Evolutionary conservation across 2,329 filamentous ascomycete genomes (phyloP).

Genomic region (Alternaria triticimaculans): DNA sequence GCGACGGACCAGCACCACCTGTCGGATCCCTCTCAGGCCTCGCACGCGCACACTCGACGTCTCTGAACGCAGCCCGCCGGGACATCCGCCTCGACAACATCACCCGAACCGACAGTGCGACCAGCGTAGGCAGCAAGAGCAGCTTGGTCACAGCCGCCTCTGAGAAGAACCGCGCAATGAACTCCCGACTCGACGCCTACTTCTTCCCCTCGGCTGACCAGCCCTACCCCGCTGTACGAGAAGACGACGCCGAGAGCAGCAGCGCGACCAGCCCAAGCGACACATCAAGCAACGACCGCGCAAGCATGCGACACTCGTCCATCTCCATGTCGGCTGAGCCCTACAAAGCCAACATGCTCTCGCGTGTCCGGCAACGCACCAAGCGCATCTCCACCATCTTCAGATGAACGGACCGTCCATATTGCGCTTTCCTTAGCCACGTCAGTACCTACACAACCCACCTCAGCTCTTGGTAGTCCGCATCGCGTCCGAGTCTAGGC

Average conservation of each 20-base stretch:
- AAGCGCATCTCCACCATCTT: conserved; percentile 48
- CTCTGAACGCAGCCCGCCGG: conserved; percentile 44
- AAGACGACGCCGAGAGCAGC: conserved; percentile 40
- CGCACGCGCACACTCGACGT: conserved; percentile 49
- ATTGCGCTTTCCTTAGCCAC: conserved; percentile 8
- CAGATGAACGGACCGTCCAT: conserved; percentile 31
- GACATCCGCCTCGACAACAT: conserved; percentile 48
- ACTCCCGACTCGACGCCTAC: conserved; percentile 49
- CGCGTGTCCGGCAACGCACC: conserved; percentile 44
- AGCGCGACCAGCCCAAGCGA: conserved; percentile 41
- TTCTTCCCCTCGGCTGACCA: conserved; percentile 38
- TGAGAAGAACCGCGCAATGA: conserved; percentile 51
- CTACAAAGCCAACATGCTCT: conserved; percentile 42
- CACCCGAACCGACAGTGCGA: conserved; percentile 45
- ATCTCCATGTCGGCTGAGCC: conserved; percentile 37
- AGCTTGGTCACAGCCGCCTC: conserved; percentile 44
- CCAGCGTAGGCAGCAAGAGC: conserved; percentile 43
- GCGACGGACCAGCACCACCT: conserved; percentile 47
- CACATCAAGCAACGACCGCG: conserved; percentile 43
- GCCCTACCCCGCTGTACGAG: conserved; percentile 35
- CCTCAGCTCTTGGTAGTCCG: conserved; percentile 17
- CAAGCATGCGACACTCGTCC: conserved; percentile 38
- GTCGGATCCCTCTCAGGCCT: conserved; percentile 49
- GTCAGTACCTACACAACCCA: conserved; percentile 27
- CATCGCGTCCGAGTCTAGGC: conserved; percentile 30